A percentile compares a stretch with the other conserved stretches of the same genome.
phyloP scores from a whole-genome alignment of 345 rosid genomes.

The Pistacia atlantica region DNA sequence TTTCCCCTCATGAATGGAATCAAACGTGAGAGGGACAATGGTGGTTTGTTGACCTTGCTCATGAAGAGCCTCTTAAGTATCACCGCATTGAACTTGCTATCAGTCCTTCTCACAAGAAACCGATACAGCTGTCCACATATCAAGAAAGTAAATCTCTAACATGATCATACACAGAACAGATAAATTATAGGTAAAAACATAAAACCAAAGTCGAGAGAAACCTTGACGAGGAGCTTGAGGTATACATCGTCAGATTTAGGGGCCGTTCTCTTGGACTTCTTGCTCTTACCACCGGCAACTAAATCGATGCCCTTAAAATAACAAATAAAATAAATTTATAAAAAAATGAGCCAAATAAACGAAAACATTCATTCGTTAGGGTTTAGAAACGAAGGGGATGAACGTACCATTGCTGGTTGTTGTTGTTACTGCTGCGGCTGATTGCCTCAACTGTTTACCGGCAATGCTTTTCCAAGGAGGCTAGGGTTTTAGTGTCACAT shows the following conservation, averaged over 20 bases:
- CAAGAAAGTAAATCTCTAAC: neutral
- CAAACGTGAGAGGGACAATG: conserved; percentile 66
- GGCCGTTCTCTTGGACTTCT: conserved; percentile 66
- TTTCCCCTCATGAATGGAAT: conserved; percentile 53
- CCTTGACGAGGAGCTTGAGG: conserved; percentile 85
- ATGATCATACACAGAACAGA: neutral
- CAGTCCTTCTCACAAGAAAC: conserved; percentile 75
- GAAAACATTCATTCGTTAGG: neutral
- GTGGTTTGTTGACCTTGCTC: conserved; percentile 74
- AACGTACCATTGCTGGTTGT: conserved; percentile 15
- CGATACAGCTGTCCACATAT: conserved; percentile 50
- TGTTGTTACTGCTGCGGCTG: conserved; percentile 1
- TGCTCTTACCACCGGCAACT: conserved; percentile 78
- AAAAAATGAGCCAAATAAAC: neutral
- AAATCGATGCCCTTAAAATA: conserved; percentile 66
- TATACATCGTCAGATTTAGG: conserved; percentile 76
- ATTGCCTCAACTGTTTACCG: neutral
- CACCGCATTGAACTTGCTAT: conserved; percentile 73
- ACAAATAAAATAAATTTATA: neutral
- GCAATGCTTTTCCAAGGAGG: neutral
- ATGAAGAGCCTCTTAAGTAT: conserved; percentile 73
- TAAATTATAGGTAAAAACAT: neutral
- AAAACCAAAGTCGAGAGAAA: neutral
- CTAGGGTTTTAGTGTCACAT: conserved; percentile 15
- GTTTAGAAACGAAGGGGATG: neutral